These are phyloP conservation scores for Phytophthora pisi DNA, from an alignment of 352 stramenopile species.

Conservation along the genomic window DNA sequence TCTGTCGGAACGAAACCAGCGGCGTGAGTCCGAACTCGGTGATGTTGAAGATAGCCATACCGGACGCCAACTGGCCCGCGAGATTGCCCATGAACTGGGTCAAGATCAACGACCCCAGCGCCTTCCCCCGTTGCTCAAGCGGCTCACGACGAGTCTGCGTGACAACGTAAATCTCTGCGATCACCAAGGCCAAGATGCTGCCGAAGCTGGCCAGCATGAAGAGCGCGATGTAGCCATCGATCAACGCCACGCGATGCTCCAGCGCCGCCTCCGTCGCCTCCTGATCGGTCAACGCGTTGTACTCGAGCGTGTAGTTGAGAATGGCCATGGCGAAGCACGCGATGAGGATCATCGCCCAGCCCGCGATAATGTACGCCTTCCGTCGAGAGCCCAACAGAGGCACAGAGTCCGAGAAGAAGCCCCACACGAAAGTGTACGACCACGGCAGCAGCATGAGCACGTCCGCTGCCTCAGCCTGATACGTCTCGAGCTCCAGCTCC, in stretches of 20 bases:
- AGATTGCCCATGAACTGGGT: conserved; percentile 57
- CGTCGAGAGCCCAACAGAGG: conserved; percentile 50
- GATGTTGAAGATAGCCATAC: conserved; percentile 59
- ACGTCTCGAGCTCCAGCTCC: conserved; percentile 39
- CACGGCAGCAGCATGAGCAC: conserved; percentile 51
- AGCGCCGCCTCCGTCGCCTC: conserved; percentile 24
- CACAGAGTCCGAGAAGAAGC: conserved; percentile 61
- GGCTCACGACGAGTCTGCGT: conserved; percentile 60
- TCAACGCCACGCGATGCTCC: conserved; percentile 30
- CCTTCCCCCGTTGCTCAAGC: conserved; percentile 32
- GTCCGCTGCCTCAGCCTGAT: conserved; percentile 42
- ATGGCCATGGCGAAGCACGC: conserved; percentile 58
- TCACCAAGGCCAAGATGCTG: conserved; percentile 51
- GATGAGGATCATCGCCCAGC: conserved; percentile 48
- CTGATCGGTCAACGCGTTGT: conserved; percentile 32
- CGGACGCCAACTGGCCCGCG: conserved; percentile 51
- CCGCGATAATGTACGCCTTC: conserved; percentile 63
- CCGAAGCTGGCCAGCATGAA: conserved; percentile 60
- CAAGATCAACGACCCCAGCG: conserved; percentile 54
- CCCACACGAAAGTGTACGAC: conserved; percentile 54
- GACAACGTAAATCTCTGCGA: conserved; percentile 62
- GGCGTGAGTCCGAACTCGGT: conserved; percentile 48
- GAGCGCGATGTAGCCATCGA: conserved; percentile 50
- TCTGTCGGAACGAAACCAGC: conserved; percentile 50
- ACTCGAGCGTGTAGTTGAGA: conserved; percentile 62